Percentiles rank a stretch among this genome's conserved stretches.
Conservation (phyloP, 2,329 filamentous ascomycete genomes). For the Fusarium irregulare region DNA sequence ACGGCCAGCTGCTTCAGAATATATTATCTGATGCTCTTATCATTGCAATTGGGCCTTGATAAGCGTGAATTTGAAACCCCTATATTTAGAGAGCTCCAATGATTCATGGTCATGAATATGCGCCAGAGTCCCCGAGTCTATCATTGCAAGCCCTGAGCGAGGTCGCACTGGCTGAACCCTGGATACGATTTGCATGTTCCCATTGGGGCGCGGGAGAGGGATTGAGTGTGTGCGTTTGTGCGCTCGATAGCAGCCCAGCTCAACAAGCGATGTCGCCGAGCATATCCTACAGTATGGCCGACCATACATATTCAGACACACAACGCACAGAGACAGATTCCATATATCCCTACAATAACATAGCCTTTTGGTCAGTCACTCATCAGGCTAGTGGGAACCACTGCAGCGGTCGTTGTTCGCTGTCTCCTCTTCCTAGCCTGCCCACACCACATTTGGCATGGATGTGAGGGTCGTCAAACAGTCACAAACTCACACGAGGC, state of each 20-base stretch:
- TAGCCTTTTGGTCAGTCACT: conserved; percentile 6
- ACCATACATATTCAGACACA: conserved; percentile 15
- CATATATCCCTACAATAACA: background rate
- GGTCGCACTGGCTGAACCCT: conserved; percentile 34
- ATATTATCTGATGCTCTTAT: background rate
- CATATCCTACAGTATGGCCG: conserved; percentile 15
- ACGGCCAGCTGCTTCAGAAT: conserved; percentile 6
- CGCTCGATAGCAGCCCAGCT: conserved; percentile 32
- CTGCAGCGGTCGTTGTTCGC: conserved; percentile 16
- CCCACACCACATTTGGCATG: conserved; percentile 32
- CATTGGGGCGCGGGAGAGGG: conserved; percentile 33
- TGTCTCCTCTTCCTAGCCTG: conserved; percentile 23
- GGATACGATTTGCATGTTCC: conserved; percentile 34
- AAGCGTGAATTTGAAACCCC: conserved; percentile 11
- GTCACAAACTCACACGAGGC: conserved; percentile 34
- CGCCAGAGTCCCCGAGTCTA: conserved; percentile 19
- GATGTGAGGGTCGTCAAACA: conserved; percentile 39
- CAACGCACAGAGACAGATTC: background rate
- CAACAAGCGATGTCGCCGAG: conserved; percentile 37
- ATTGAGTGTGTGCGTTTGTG: conserved; percentile 33
- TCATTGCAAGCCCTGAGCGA: conserved; percentile 32
- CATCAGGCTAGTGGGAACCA: conserved; percentile 35
- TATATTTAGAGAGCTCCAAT: conserved; percentile 4
- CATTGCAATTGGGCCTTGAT: conserved; percentile 22
- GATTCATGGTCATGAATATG: conserved; percentile 27